phyloP scores from a whole-genome alignment of 2,329 filamentous ascomycete genomes.

The Fusarium oligoseptatum region DNA sequence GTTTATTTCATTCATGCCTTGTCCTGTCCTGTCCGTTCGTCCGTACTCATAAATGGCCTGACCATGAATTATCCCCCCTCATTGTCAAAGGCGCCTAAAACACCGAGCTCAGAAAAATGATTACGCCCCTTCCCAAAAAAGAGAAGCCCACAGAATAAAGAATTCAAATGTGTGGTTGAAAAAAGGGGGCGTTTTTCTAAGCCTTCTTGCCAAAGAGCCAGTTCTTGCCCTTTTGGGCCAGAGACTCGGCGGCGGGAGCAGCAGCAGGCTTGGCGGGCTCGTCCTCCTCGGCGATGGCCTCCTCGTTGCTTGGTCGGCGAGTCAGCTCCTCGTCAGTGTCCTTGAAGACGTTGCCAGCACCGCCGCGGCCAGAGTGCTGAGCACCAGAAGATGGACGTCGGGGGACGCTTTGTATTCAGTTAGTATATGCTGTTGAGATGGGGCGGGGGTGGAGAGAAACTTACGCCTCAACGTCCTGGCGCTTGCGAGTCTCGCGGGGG shows the following conservation, averaged over 20 bases:
- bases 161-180: neutral
- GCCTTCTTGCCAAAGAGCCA: slow-evolving; percentile 65
- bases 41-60: slow-evolving; percentile 11
- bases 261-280: slow-evolving; percentile 19
- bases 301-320: slow-evolving; percentile 48
- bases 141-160: neutral
- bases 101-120: slow-evolving; percentile 41
- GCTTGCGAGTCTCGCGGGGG: slow-evolving; percentile 78
- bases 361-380: slow-evolving; percentile 79
- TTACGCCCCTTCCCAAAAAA: slow-evolving; percentile 7
- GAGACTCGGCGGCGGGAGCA: slow-evolving; percentile 26
- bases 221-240: slow-evolving; percentile 61
- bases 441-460: slow-evolving; percentile 48
- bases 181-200: slow-evolving; percentile 40
- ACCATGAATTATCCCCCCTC: slow-evolving; percentile 5
- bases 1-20: slow-evolving; percentile 1
- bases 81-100: slow-evolving; percentile 38
- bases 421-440: neutral
- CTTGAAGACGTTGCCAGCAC: slow-evolving; percentile 78
- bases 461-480: slow-evolving; percentile 85
- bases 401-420: slow-evolving; percentile 56
- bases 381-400: slow-evolving; percentile 70
- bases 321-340: slow-evolving; percentile 56
- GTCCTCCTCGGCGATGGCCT: slow-evolving; percentile 46
- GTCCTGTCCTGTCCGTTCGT: slow-evolving; percentile 5